Conservation (phyloP, 371 early-diverging fungal species). For the Lichtheimia ramosa region DNA sequence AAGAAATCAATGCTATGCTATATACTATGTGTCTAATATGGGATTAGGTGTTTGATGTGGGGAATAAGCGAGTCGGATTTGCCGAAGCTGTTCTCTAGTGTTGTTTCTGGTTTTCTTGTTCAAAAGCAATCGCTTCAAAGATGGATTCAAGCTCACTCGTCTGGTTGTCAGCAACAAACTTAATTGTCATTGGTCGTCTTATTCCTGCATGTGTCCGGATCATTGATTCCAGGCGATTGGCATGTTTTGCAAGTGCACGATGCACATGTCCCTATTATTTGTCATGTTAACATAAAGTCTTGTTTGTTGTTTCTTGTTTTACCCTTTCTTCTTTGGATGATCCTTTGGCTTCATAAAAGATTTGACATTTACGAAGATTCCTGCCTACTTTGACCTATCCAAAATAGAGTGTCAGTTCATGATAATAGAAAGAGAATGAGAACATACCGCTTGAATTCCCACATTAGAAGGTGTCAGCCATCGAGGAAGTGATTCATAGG, state of each 20-base stretch:
- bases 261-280: conserved; percentile 26
- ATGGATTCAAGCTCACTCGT: conserved; percentile 31
- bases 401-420: not conserved
- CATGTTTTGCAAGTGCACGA: conserved; percentile 27
- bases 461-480: conserved; percentile 26
- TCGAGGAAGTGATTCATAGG: conserved; percentile 32
- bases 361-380: conserved; percentile 31
- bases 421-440: not conserved
- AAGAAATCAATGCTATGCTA: conserved; percentile 12
- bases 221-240: conserved; percentile 16
- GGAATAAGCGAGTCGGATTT: conserved; percentile 72
- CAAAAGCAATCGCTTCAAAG: conserved; percentile 22
- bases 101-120: conserved; percentile 6
- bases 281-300: no score
- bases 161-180: conserved; percentile 37
- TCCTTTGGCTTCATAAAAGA: conserved; percentile 34
- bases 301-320: not conserved
- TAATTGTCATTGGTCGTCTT: conserved; percentile 27
- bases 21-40: not conserved
- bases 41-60: conserved; percentile 59
- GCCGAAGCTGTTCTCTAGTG: conserved; percentile 33
- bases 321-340: conserved; percentile 25
- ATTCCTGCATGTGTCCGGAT: conserved; percentile 29
- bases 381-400: conserved; percentile 34
- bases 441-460: conserved; percentile 14